Conservation (phyloP, 2,329 filamentous ascomycete genomes). For the Aspergillus piperis region DNA sequence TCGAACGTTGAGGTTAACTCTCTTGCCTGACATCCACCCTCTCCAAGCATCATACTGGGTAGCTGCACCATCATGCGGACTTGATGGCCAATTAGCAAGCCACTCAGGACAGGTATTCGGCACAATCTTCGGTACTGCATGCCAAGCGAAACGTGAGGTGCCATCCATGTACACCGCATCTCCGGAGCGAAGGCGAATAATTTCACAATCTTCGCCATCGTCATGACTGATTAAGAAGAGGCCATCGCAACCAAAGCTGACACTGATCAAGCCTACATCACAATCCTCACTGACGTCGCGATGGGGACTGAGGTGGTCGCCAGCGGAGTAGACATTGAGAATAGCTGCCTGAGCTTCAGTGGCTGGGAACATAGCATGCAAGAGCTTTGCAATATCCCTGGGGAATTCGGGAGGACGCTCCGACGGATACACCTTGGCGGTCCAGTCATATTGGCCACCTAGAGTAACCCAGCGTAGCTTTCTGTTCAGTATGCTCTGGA, state of each 20-base stretch:
- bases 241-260: conserved; percentile 87
- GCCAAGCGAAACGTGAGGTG: conserved; percentile 84
- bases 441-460: conserved; percentile 97
- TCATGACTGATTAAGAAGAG: conserved; percentile 81
- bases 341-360: conserved; percentile 87
- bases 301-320: conserved; percentile 89
- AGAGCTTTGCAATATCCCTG: conserved; percentile 66
- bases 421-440: conserved; percentile 75
- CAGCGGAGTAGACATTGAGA: conserved; percentile 87
- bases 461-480: conserved; percentile 93
- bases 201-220: conserved; percentile 44
- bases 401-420: conserved; percentile 73
- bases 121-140: conserved; percentile 87
- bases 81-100: conserved; percentile 71
- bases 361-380: conserved; percentile 71
- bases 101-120: conserved; percentile 75
- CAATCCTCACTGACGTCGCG: conserved; percentile 89
- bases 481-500: conserved; percentile 70
- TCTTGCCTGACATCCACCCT: conserved; percentile 85
- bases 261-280: conserved; percentile 74
- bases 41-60: conserved; percentile 66
- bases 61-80: conserved; percentile 41
- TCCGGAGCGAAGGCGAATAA: conserved; percentile 72
- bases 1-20: conserved; percentile 88
- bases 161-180: conserved; percentile 90